These are phyloP conservation scores for Peltaster fructicola DNA, from an alignment of 2,329 filamentous ascomycete genomes.

Conservation along the genomic window DNA sequence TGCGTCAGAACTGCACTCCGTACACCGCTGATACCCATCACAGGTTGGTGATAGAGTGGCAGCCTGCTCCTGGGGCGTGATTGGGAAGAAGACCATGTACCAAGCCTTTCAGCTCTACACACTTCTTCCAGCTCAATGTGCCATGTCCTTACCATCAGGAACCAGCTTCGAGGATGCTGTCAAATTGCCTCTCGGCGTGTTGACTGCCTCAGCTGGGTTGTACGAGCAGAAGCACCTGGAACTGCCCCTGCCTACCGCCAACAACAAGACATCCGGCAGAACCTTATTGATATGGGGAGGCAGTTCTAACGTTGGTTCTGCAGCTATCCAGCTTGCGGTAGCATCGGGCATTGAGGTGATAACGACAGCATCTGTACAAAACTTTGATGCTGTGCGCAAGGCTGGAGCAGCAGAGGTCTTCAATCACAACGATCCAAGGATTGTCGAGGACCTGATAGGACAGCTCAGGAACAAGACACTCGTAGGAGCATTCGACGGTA, in stretches of 20 bases:
- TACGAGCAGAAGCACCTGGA: conserved; percentile 25
- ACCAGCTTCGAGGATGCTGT: conserved; percentile 22
- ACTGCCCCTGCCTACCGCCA: conserved; percentile 18
- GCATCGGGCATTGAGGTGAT: conserved; percentile 20
- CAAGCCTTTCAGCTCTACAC: conserved; percentile 21
- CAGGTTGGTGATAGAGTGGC: conserved; percentile 22
- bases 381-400: conserved; percentile 16
- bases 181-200: conserved; percentile 28
- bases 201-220: conserved; percentile 26
- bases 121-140: conserved; percentile 12
- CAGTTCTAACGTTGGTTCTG: conserved; percentile 19
- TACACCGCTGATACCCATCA: too few relatives aligned
- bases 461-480: too few relatives aligned
- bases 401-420: conserved; percentile 6
- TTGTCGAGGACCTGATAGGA: conserved; percentile 24
- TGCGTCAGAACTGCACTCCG: too few relatives aligned
- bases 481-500: conserved; percentile 24
- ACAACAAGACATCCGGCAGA: conserved; percentile 17
- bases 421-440: conserved; percentile 17
- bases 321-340: conserved; percentile 19
- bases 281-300: conserved; percentile 23
- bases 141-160: conserved; percentile 22
- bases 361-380: conserved; percentile 16
- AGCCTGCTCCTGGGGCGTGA: conserved; percentile 9
- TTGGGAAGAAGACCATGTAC: conserved; percentile 9